Percentiles rank a stretch among this genome's conserved stretches.
Conservation (phyloP, 306 rosid genomes). For the Adenanthera pavonina region DNA sequence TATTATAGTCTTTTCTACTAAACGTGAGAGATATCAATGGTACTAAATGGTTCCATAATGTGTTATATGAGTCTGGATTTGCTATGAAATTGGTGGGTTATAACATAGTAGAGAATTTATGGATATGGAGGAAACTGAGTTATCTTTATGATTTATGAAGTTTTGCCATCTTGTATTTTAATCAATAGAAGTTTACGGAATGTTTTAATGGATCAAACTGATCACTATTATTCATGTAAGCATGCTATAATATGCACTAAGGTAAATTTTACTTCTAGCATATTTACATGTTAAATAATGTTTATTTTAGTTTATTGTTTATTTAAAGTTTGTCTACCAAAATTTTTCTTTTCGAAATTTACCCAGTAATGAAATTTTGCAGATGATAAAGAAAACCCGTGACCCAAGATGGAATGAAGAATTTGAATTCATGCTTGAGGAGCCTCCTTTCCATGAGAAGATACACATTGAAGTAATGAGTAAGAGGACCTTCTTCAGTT, state of each 20-base stretch:
- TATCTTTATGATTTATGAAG: too few relatives aligned
- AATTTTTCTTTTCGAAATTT: neutral
- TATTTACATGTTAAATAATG: neutral
- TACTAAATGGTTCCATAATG: neutral
- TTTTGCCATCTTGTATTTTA: too few relatives aligned
- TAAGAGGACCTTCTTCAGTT: conserved; percentile 60
- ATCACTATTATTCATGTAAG: too few relatives aligned
- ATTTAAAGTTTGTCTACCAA: neutral
- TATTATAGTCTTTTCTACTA: neutral
- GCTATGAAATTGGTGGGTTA: neutral
- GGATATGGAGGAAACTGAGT: too few relatives aligned
- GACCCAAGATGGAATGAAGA: conserved; percentile 89
- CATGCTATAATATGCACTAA: too few relatives aligned
- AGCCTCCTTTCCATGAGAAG: conserved; percentile 85
- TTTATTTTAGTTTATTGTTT: neutral
- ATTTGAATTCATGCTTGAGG: conserved; percentile 86
- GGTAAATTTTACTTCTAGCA: neutral
- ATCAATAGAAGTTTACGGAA: too few relatives aligned
- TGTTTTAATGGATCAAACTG: too few relatives aligned
- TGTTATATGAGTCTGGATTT: neutral
- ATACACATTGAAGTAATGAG: conserved; percentile 75
- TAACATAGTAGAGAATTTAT: too few relatives aligned
- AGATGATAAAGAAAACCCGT: conserved; percentile 78
- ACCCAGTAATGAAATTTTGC: conserved; percentile 10
- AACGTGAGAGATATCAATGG: neutral